These are phyloP conservation scores for Eremothecium gossypii DNA, from an alignment of 1,139 yeast species.

Conservation along the genomic window DNA sequence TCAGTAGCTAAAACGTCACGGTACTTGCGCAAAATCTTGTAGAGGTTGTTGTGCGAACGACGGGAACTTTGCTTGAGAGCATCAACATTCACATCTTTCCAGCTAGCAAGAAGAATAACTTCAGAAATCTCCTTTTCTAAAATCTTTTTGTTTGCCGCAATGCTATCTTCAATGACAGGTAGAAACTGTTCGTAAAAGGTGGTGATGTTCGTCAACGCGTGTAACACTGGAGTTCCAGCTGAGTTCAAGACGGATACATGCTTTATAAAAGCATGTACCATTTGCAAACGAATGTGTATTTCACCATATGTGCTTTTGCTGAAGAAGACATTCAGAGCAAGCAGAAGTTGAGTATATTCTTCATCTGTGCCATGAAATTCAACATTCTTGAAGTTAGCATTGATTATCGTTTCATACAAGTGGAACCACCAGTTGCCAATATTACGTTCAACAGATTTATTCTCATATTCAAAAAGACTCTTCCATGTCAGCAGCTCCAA, in stretches of 20 bases:
- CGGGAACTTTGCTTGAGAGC: conserved; percentile 91
- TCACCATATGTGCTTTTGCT: conserved; percentile 75
- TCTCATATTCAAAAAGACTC: conserved; percentile 62
- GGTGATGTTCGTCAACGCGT: conserved; percentile 53
- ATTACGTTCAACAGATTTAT: conserved; percentile 37
- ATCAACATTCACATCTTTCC: conserved; percentile 94
- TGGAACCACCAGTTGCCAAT: conserved; percentile 89
- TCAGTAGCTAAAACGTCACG: conserved; percentile 51
- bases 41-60: conserved; percentile 74
- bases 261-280: conserved; percentile 52
- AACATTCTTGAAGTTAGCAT: conserved; percentile 26
- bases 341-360: conserved; percentile 34
- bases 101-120: conserved; percentile 79
- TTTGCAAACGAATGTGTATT: conserved; percentile 44
- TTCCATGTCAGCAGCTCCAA: conserved; percentile 84
- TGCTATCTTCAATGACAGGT: conserved; percentile 37
- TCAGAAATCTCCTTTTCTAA: conserved; percentile 78
- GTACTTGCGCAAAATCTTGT: conserved; percentile 77
- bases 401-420: conserved; percentile 60
- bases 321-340: conserved; percentile 68
- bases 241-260: conserved; percentile 35
- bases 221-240: conserved; percentile 14
- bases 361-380: conserved; percentile 30
- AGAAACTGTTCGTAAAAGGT: conserved; percentile 60
- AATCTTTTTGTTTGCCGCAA: conserved; percentile 40